A percentile compares a stretch with the other conserved stretches of the same genome.
Conservation (phyloP, 441 rosid species). For the Aquilaria agallochum region DNA sequence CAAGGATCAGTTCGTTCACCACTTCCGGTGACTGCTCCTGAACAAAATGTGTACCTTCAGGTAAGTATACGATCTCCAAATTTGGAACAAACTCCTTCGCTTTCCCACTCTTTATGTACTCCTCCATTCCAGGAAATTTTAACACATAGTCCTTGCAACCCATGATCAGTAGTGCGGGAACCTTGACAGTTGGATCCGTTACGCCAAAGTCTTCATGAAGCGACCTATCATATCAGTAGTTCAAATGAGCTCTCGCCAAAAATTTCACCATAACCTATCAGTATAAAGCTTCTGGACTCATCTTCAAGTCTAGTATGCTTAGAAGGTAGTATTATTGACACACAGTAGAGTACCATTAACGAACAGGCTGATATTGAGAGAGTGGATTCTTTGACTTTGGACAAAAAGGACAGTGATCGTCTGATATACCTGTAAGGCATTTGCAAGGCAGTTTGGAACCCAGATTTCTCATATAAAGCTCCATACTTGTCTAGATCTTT, state of each 20-base stretch:
- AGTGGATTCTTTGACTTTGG: too few species aligned
- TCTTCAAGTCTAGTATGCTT: too few species aligned
- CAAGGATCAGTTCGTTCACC: constrained; percentile 40
- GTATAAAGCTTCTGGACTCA: too few species aligned
- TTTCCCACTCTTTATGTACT: constrained; percentile 32
- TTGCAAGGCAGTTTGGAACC: constrained; percentile 48
- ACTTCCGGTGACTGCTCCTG: constrained; percentile 56
- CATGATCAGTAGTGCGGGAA: constrained; percentile 43
- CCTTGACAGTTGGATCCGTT: constrained; percentile 26
- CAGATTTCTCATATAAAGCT: constrained; percentile 45
- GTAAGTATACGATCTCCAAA: constrained; percentile 35
- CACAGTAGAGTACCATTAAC: too few species aligned
- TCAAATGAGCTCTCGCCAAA: background rate
- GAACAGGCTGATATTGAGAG: too few species aligned
- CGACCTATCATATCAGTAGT: constrained; percentile 23
- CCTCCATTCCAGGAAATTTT: constrained; percentile 43
- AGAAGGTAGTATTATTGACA: too few species aligned
- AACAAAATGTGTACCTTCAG: constrained; percentile 55
- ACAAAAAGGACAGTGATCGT: too few species aligned
- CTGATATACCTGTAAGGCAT: constrained; percentile 48
- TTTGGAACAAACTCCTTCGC: constrained; percentile 38
- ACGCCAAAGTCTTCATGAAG: constrained; percentile 18
- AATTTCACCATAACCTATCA: background rate
- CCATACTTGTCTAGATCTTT: constrained; percentile 48
- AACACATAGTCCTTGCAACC: constrained; percentile 46